Evolutionary conservation across 768 basidiomycete species (phyloP).

Genomic region (Lactarius indigo): DNA sequence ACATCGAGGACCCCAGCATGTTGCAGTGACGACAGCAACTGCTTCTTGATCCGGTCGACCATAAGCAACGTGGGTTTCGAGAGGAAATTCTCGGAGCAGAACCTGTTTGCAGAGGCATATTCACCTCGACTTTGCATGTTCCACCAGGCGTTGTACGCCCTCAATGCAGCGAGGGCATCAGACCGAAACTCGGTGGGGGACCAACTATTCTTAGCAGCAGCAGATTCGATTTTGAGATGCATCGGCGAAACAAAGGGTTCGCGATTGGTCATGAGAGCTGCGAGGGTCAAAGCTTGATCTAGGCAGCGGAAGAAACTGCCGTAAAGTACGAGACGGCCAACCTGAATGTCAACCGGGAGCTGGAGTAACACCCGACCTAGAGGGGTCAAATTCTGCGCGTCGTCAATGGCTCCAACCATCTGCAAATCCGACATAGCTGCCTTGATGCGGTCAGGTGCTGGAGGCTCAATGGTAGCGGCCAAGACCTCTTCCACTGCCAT

Average conservation of each 20-base stretch:
- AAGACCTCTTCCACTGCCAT: constrained; percentile 87
- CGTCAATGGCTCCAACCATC: constrained; percentile 85
- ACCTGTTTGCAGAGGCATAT: constrained; percentile 63
- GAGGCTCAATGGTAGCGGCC: constrained; percentile 82
- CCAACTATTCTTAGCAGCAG: constrained; percentile 74
- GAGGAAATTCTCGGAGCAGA: constrained; percentile 84
- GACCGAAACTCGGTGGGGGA: constrained; percentile 76
- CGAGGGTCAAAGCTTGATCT: constrained; percentile 81
- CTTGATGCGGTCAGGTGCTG: constrained; percentile 66
- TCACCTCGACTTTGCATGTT: constrained; percentile 62
- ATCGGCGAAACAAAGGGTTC: constrained; percentile 88
- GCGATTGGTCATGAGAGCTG: constrained; percentile 86
- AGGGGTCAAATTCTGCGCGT: constrained; percentile 71
- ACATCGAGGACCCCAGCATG: constrained; percentile 79
- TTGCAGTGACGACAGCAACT: constrained; percentile 73
- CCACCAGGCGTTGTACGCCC: constrained; percentile 84
- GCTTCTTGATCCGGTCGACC: constrained; percentile 76
- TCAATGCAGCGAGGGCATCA: constrained; percentile 74
- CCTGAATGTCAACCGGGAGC: constrained; percentile 83
- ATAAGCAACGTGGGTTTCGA: constrained; percentile 78
- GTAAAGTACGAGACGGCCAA: constrained; percentile 85
- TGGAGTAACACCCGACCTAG: constrained; percentile 86
- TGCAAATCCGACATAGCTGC: constrained; percentile 77
- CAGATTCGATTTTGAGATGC: constrained; percentile 67
- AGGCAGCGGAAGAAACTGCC: constrained; percentile 93